Base-by-base conservation (phyloP, 768 basidiomycete genomes). In the Termitomyces sp. region DNA sequence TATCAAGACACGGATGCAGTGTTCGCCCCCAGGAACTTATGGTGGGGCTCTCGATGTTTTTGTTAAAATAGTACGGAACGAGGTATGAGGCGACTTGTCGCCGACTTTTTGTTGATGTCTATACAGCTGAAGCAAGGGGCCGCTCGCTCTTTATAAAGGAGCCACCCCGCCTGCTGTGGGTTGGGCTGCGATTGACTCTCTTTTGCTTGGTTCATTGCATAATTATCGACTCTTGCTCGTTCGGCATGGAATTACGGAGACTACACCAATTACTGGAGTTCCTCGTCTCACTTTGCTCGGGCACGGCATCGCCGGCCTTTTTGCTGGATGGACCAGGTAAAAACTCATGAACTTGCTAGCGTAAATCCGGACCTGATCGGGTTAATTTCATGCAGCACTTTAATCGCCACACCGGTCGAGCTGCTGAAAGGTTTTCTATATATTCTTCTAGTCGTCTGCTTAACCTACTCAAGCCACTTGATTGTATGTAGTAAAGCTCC, bases 321-420 rank as follows among this genome's bases (percentile, higher is more conserved):
- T 82, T 63, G 88, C 88, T 13, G 88, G 89, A 3, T 74, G 81
- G 68, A 91, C 89, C 4, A 89, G 88, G 81, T 87, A 66, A 60
- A 70, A 54, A n/a, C 45, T 37, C 55, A 51, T 44, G 39, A 54
- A 31, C 57, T 44, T 42, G 30, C 22, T 16, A 41, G 22, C 53
- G 56, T 57, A 52, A 55, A 46, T 39, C 18, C 2, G 53, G 45
- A 50, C 49, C 47, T 46, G 54, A 60, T 58, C 36, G 51, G 15
- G 59, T 58, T 55, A 20, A 39, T 18, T 33, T 54, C 54, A 34
- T 48, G 18, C 62, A 90, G 88, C 66, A 82, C 88, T 13, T 57
- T 86, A 18, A 71, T 91, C 30, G 89, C 91, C 6, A 90, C 88
- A 15, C 90, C 91, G 1, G 80, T 92, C 39, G 91, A 93, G 69